Evolutionary conservation across 2,329 filamentous ascomycete species (phyloP).

Genomic region (Sporothrix sp.): DNA sequence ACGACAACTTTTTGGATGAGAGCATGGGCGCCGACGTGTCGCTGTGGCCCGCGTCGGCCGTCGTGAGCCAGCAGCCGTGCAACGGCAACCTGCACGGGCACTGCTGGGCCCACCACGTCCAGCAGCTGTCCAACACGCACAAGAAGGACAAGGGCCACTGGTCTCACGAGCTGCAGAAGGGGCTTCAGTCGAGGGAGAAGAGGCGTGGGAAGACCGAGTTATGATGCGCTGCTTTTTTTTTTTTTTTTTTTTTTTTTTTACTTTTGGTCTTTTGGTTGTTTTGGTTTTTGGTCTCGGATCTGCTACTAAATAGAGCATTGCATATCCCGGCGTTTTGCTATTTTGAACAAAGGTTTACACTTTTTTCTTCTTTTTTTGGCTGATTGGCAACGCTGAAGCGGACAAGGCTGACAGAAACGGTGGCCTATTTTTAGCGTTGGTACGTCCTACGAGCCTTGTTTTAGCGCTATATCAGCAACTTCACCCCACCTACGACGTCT

Average conservation of each 20-base stretch:
- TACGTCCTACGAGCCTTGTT: too few relatives aligned
- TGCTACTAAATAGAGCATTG: too few relatives aligned
- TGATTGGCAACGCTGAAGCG: too few relatives aligned
- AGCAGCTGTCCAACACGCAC: slow-evolving; percentile 28
- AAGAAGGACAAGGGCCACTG: slow-evolving; percentile 27
- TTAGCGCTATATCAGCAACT: background rate
- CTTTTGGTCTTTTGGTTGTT: background rate
- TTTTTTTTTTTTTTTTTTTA: background rate
- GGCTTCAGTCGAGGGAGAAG: too few relatives aligned
- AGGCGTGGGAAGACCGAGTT: slow-evolving; percentile 7
- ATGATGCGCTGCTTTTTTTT: background rate
- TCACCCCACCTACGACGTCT: background rate
- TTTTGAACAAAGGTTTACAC: too few relatives aligned
- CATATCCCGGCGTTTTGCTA: background rate
- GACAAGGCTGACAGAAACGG: too few relatives aligned
- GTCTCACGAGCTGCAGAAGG: slow-evolving; percentile 15
- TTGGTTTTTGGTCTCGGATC: too few relatives aligned
- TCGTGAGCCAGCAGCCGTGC: slow-evolving; percentile 10
- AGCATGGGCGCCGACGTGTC: slow-evolving; percentile 50
- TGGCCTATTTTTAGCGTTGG: too few relatives aligned
- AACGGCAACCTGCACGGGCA: slow-evolving; percentile 26
- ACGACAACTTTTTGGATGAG: slow-evolving; percentile 58
- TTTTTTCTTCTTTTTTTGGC: background rate
- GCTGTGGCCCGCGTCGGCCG: slow-evolving; percentile 39
- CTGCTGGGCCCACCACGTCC: slow-evolving; percentile 46